Conservation (phyloP, 2,329 filamentous ascomycete genomes). For the Penicillium aurantiogriseum region DNA sequence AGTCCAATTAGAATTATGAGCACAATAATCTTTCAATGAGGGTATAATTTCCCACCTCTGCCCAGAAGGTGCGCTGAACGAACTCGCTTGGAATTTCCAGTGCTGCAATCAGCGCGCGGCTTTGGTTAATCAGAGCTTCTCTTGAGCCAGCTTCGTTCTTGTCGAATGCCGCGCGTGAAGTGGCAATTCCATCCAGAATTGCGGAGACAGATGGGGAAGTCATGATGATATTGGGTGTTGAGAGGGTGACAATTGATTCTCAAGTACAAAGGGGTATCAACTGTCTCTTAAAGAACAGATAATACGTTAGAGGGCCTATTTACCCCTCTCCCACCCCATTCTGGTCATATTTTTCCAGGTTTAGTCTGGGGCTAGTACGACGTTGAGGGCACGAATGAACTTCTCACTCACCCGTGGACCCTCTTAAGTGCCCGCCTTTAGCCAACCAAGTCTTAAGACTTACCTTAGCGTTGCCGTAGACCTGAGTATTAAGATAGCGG, state of each 20-base stretch:
- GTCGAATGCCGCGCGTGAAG: conserved; percentile 33
- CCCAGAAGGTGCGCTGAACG: conserved; percentile 39
- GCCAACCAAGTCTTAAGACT: not conserved
- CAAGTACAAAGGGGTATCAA: too few species aligned
- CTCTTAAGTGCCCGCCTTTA: not conserved
- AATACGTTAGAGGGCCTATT: not conserved
- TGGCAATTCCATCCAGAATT: conserved; percentile 17
- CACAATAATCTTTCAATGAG: not conserved
- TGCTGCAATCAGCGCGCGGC: conserved; percentile 34
- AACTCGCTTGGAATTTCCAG: conserved; percentile 42
- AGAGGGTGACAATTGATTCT: not conserved
- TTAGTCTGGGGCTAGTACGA: not conserved
- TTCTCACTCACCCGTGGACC: not conserved
- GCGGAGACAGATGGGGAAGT: not conserved
- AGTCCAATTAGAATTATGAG: not conserved
- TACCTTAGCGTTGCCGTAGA: not conserved
- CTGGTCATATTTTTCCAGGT: not conserved
- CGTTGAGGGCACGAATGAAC: not conserved
- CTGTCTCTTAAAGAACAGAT: not conserved
- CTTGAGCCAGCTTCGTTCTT: conserved; percentile 35
- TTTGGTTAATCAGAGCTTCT: conserved; percentile 39
- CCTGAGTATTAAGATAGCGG: not conserved
- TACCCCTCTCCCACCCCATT: not conserved
- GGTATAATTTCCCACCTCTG: conserved; percentile 32
- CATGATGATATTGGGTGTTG: not conserved